Evolutionary conservation across 169 alveolate species (phyloP), one percentile per base, ranked within the genome.

Genomic region (Theileria luwenshuni): DNA sequence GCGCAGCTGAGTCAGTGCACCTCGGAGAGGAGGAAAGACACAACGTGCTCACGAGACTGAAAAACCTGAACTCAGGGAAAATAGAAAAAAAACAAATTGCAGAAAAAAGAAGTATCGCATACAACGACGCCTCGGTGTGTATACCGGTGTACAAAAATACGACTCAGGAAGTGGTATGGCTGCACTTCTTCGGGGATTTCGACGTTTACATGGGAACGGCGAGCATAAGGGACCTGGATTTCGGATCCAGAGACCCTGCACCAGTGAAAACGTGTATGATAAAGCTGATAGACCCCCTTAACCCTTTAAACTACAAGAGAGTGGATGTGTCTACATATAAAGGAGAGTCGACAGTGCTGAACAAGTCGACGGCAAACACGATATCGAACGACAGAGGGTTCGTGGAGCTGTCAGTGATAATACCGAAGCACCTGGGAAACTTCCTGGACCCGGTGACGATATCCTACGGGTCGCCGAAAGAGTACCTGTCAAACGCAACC

Each of bases 201-300:
- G 85, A 81, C 70, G 60, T 42, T 17, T 81, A 81, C 54, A 28
- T 81, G 38, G 89, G 89, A 15, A 81, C 79, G 27, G 84, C 83
- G 19, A 49, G 77, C 38, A 19, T 81, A 0, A 35, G 69, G 2
- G 75, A 81, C 58, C 42, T 61, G n/a, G 81, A 81, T 51, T 67
- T 74, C 41, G 42, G 62, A 7, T 47, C 69, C 28, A 64, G 30
- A 23, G 83, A 81, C 21, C 89, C 89, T n/a, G 74, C 76, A 2
- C 47, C 52, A 48, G 69, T 54, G 62, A 73, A 72, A 35, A 69
- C 83, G 23, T 81, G 81, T 41, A 52, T 59, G 49, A 69, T 81
- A 19, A 72, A 56, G 42, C 58, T 54, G 21, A 49, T 81, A 3
- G 85, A 81, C 45, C 68, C 74, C 5, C 33, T 81, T 17, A 72